Evolutionary conservation across 805 yeast species (phyloP).

Genomic region (Kluyveromyces dobzhanskii): DNA sequence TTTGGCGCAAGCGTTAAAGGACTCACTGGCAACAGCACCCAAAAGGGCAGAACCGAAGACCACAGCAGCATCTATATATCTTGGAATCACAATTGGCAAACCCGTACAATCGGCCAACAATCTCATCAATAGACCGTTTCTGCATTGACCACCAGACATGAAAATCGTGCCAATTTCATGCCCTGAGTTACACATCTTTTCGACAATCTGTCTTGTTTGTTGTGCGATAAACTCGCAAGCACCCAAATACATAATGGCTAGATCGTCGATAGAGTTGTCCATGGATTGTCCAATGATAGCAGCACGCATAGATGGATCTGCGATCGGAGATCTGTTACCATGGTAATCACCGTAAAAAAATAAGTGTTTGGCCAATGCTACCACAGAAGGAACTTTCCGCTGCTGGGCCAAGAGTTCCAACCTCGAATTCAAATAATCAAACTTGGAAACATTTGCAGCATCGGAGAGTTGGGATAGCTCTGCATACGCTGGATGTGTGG

Average conservation of each 20-base stretch:
- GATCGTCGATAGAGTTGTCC: slow-evolving; percentile 78
- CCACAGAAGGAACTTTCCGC: slow-evolving; percentile 59
- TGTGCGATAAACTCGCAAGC: slow-evolving; percentile 97
- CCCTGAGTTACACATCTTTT: slow-evolving; percentile 73
- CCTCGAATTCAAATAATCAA: slow-evolving; percentile 71
- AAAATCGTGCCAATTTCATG: slow-evolving; percentile 68
- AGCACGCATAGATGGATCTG: slow-evolving; percentile 90
- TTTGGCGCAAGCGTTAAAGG: slow-evolving; percentile 31
- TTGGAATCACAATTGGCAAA: slow-evolving; percentile 83
- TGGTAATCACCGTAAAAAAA: slow-evolving; percentile 95
- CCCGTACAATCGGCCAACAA: slow-evolving; percentile 90
- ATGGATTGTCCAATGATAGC: slow-evolving; percentile 85
- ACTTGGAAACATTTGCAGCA: slow-evolving; percentile 61
- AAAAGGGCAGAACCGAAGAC: slow-evolving; percentile 92
- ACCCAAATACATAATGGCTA: slow-evolving; percentile 80
- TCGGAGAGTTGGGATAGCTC: slow-evolving; percentile 63
- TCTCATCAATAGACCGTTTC: slow-evolving; percentile 83
- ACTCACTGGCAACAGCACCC: slow-evolving; percentile 89
- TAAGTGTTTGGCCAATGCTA: slow-evolving; percentile 70
- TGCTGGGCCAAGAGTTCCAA: slow-evolving; percentile 58
- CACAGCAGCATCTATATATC: slow-evolving; percentile 94
- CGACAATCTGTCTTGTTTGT: slow-evolving; percentile 92
- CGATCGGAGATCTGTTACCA: slow-evolving; percentile 96
- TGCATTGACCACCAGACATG: slow-evolving; percentile 95
- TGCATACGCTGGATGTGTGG: slow-evolving; percentile 80